A percentile compares a stretch with the other conserved stretches of the same genome.
Evolutionary conservation across 148 eudicot species (phyloP).

Genomic region (Rhododendron kiyosumense): DNA sequence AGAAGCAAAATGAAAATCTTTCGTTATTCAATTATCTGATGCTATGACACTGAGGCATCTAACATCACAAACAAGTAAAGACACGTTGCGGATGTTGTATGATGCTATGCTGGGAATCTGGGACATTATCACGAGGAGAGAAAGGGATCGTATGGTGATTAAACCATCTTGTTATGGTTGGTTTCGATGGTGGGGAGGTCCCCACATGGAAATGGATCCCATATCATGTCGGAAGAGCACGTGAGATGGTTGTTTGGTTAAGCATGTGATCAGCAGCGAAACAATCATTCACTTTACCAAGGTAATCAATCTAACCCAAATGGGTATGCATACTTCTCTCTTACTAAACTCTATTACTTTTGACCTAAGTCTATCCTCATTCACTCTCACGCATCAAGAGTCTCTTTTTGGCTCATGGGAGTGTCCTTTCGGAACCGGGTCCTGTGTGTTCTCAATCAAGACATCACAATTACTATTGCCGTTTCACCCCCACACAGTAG

Average conservation of each 20-base stretch:
- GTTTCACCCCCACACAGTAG: background rate
- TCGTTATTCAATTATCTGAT: too few relatives aligned
- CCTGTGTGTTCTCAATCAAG: background rate
- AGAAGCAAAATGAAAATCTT: too few relatives aligned
- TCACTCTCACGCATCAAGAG: background rate
- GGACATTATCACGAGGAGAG: background rate
- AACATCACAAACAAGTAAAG: background rate
- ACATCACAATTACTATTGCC: background rate
- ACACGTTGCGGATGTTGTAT: background rate
- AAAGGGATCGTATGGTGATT: background rate
- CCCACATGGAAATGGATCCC: background rate
- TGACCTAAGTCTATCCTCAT: background rate
- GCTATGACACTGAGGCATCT: background rate
- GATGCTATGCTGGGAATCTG: background rate
- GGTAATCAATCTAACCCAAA: background rate
- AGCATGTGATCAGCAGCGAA: background rate
- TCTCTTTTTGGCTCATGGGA: background rate
- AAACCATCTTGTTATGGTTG: too few relatives aligned
- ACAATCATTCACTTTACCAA: background rate
- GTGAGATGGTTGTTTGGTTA: background rate
- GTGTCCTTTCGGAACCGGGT: background rate
- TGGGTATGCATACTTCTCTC: too few relatives aligned
- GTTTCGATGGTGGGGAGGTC: background rate
- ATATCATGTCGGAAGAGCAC: background rate
- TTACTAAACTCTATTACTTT: background rate